phyloP scores from a whole-genome alignment of 2,329 filamentous ascomycete genomes.

The Botrytis squamosa region DNA sequence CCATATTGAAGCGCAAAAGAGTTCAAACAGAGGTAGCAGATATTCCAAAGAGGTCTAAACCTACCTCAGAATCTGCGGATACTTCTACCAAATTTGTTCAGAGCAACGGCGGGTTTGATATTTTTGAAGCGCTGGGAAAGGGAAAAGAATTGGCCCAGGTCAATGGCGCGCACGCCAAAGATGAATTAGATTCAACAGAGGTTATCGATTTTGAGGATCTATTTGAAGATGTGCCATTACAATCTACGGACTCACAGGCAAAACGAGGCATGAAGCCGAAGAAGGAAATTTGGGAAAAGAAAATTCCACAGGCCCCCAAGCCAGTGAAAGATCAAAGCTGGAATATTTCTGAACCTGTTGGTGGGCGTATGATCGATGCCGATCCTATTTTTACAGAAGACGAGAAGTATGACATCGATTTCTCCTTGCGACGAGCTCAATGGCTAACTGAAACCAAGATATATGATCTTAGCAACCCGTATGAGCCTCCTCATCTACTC shows the following conservation, averaged over 20 bases:
- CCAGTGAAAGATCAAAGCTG: constrained; percentile 42
- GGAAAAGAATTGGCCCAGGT: constrained; percentile 26
- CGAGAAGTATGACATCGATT: constrained; percentile 53
- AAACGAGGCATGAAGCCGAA: constrained; percentile 2
- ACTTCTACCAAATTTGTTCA: constrained; percentile 12
- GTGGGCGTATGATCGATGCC: constrained; percentile 62
- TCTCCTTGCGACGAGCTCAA: constrained; percentile 22
- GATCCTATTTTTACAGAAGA: constrained; percentile 62
- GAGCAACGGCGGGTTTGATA: constrained; percentile 33
- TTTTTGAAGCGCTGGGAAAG: constrained; percentile 31
- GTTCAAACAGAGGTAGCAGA: constrained; percentile 35
- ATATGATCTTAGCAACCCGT: constrained; percentile 72
- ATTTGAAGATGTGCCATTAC: constrained; percentile 20
- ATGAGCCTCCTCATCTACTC: constrained; percentile 79
- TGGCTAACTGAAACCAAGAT: constrained; percentile 42
- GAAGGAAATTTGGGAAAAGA: constrained; percentile 23
- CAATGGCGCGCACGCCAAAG: constrained; percentile 30
- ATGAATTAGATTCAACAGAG: constrained; percentile 11
- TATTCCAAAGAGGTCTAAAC: constrained; percentile 36
- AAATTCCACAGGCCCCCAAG: constrained; percentile 17
- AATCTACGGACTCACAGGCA: constrained; percentile 2
- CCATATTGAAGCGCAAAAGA: constrained; percentile 41
- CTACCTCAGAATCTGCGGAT: constrained; percentile 21
- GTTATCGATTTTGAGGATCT: constrained; percentile 26
- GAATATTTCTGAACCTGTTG: constrained; percentile 63